Evolutionary conservation across 495 filamentous ascomycete species (phyloP).

Genomic region (Lasiosphaeria miniovina): DNA sequence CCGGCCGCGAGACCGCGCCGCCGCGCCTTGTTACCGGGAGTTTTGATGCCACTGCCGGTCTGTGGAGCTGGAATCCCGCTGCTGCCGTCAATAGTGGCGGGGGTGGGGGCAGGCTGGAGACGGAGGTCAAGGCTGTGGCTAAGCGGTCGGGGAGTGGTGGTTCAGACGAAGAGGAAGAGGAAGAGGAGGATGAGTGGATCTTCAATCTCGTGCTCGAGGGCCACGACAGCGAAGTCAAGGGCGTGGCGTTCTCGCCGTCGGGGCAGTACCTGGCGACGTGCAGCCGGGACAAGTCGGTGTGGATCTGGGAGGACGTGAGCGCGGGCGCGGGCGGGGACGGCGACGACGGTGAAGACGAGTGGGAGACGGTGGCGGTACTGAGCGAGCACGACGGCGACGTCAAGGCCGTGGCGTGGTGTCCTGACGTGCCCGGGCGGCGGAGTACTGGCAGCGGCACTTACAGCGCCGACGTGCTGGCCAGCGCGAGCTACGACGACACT

Average conservation of each 20-base stretch:
- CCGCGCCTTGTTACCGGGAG: slow-evolving; percentile 83
- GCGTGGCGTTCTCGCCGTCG: slow-evolving; percentile 72
- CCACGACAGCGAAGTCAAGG: slow-evolving; percentile 91
- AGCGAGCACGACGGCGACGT: slow-evolving; percentile 93
- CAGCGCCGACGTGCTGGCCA: slow-evolving; percentile 67
- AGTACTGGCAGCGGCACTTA: slow-evolving; percentile 29
- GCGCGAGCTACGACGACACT: slow-evolving; percentile 87
- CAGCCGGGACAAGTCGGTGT: slow-evolving; percentile 89
- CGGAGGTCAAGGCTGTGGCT: slow-evolving; percentile 16
- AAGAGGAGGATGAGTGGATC: slow-evolving; percentile 75
- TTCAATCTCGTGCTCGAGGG: slow-evolving; percentile 86
- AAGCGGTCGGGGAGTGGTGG: neutral
- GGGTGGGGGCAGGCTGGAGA: slow-evolving; percentile 10
- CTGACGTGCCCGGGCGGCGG: slow-evolving; percentile 42
- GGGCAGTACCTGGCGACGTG: slow-evolving; percentile 86
- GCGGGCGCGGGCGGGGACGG: slow-evolving; percentile 44
- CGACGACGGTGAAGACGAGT: slow-evolving; percentile 71
- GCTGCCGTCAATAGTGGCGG: slow-evolving; percentile 19
- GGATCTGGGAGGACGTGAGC: slow-evolving; percentile 94
- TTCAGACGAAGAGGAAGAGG: slow-evolving; percentile 23
- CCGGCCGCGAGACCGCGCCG: slow-evolving; percentile 42
- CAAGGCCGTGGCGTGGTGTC: slow-evolving; percentile 90
- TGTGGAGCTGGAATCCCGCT: slow-evolving; percentile 72
- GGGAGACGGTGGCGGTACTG: slow-evolving; percentile 91
- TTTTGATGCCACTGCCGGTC: slow-evolving; percentile 85